Evolutionary conservation across 352 stramenopile genomes (phyloP).

Genomic region (Globisporangium takayamanum): DNA sequence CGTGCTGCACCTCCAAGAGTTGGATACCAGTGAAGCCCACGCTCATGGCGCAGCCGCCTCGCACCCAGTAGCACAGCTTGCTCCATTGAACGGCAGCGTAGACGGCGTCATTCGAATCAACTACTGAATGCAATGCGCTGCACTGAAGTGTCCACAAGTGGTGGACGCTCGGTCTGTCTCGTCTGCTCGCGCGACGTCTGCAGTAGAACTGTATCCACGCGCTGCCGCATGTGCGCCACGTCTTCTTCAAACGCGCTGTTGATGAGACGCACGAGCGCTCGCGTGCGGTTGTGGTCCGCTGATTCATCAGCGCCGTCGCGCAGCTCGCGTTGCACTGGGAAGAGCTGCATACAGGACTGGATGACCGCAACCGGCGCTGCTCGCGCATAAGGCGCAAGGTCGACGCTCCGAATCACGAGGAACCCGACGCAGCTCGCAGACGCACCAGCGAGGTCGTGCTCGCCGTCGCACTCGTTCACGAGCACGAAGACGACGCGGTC

Average conservation of each 20-base stretch:
- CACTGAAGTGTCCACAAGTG: too few relatives aligned
- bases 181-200: neutral
- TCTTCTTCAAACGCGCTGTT: slow-evolving; percentile 5
- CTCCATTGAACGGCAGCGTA: too few relatives aligned
- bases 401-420: neutral
- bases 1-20: too few relatives aligned
- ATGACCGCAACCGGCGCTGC: neutral
- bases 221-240: slow-evolving; percentile 3
- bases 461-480: slow-evolving; percentile 24
- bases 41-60: too few relatives aligned
- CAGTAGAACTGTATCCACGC: slow-evolving; percentile 1
- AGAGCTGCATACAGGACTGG: slow-evolving; percentile 7
- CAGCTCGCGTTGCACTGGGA: neutral
- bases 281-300: neutral
- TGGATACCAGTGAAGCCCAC: too few relatives aligned
- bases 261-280: slow-evolving; percentile 1
- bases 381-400: neutral
- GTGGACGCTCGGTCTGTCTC: neutral
- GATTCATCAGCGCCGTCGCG: neutral
- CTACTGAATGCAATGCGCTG: too few relatives aligned
- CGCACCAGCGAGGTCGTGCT: slow-evolving; percentile 23
- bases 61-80: too few relatives aligned
- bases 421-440: slow-evolving; percentile 27
- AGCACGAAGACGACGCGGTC: slow-evolving; percentile 26
- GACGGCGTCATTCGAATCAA: too few relatives aligned